These are phyloP conservation scores for Trametes punicea DNA, from an alignment of 768 basidiomycete species.

Conservation along the genomic window DNA sequence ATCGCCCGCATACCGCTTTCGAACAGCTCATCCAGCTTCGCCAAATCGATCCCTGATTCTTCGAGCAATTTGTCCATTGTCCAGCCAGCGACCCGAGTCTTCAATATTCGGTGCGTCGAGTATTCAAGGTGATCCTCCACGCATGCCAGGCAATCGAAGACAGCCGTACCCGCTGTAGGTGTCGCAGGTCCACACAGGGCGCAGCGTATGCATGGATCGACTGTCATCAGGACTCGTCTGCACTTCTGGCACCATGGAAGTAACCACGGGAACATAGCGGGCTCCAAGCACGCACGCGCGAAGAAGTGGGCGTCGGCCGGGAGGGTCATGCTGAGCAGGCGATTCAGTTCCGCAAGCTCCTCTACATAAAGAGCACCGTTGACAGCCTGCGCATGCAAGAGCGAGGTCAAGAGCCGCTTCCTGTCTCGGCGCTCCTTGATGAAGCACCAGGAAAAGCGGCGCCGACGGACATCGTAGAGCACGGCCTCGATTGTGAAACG, in stretches of 20 bases:
- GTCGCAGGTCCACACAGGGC: too few species aligned
- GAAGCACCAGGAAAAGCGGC: slow-evolving; percentile 31
- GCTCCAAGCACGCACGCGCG: background rate
- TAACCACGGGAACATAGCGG: background rate
- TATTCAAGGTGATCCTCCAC: too few species aligned
- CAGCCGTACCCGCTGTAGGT: too few species aligned
- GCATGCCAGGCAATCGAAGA: background rate
- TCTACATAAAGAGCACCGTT: background rate
- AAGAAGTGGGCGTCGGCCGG: slow-evolving; percentile 1
- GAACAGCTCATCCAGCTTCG: background rate
- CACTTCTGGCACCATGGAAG: background rate
- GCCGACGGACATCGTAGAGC: slow-evolving; percentile 21
- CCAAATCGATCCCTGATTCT: background rate
- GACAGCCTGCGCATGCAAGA: background rate
- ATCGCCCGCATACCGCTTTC: background rate
- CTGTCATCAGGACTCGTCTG: background rate
- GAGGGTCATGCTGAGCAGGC: background rate
- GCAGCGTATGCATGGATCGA: background rate
- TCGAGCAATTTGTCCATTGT: background rate
- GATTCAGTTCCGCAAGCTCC: background rate
- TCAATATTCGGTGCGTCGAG: background rate
- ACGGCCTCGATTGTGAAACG: slow-evolving; percentile 29
- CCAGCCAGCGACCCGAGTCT: background rate
- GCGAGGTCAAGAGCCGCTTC: background rate
- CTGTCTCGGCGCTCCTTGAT: slow-evolving; percentile 28